Base-by-base conservation (phyloP, 2,329 filamentous ascomycete genomes). In the Paraconiothyrium brasiliense region DNA sequence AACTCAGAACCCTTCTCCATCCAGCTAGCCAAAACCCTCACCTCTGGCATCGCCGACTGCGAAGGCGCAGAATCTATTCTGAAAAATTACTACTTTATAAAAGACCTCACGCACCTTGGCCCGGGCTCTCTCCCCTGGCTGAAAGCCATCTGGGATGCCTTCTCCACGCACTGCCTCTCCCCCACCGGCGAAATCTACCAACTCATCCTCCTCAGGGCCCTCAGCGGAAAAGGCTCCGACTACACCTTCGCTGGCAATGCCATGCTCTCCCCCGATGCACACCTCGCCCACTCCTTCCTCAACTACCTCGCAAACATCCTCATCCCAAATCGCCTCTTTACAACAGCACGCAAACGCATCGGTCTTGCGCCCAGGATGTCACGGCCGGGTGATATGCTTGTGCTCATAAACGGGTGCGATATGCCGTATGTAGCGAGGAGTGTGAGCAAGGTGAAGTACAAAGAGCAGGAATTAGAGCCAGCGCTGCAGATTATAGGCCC, bases 251-350 rank as follows among this genome's bases (percentile, higher is more conserved):
- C 10, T 30, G 34, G 2, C n/a, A 20, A 39, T 39, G 35, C 48
- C 20, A 20, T 20, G 5, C 48, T 59, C 24, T 48, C 57, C 30
- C 24, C 16, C 11, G 41, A 47, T 27, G 57, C 20, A 3, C 0
- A 37, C 20, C 14, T 48, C 34, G 57, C 57, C 1, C 13, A 6
- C 9, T 41, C 24, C 10, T 59, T 59, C 20, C 30, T 54, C 9
- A 50, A 48, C 13, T 59, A 59, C 49, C 34, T 59, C 27, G 57
- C 49, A 5, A 59, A 59, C 20, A 54, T 59, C 5, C 41, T 59
- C 34, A 37, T 54, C 22, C 39, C 57, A 2, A 54, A 59, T 11
- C 48, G 57, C 16, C 39, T 59, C 1, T 52, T 54, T 10, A n/a
- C 48, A 1, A 59, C 57, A 4, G 27, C 20, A 11, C 20, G 11